Conservation (phyloP, 2,329 filamentous ascomycete genomes). For the Hypoxylon sp. region DNA sequence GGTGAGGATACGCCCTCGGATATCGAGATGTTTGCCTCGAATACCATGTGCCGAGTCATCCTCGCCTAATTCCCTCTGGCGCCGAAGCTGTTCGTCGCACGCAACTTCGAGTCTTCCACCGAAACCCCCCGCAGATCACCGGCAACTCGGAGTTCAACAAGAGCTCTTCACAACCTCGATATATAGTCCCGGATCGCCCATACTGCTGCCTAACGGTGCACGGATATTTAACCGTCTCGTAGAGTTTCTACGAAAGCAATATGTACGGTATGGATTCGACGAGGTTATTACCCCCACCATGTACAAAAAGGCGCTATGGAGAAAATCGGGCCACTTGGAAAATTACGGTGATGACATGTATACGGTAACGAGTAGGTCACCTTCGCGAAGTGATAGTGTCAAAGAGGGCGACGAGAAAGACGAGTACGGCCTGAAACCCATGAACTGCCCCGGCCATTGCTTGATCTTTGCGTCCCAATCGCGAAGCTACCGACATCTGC, state of each 20-base stretch:
- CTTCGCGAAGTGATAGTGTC: constrained; percentile 55
- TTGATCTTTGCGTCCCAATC: constrained; percentile 87
- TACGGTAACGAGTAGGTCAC: constrained; percentile 74
- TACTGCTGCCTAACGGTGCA: constrained; percentile 86
- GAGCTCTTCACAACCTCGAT: constrained; percentile 83
- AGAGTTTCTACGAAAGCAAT: constrained; percentile 85
- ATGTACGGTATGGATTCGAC: constrained; percentile 86
- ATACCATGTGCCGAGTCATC: constrained; percentile 30
- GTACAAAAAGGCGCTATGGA: constrained; percentile 90
- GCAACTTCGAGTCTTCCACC: constrained; percentile 47
- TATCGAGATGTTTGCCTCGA: constrained; percentile 36
- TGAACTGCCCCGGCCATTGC: constrained; percentile 98
- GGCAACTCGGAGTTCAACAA: constrained; percentile 74
- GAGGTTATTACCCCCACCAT: constrained; percentile 93
- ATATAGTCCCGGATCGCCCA: constrained; percentile 87
- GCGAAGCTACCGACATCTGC: constrained; percentile 89
- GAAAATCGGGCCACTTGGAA: constrained; percentile 86
- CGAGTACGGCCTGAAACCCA: constrained; percentile 83
- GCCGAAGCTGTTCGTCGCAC: constrained; percentile 52
- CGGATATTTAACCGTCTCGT: constrained; percentile 88
- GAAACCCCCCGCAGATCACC: constrained; percentile 65
- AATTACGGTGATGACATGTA: constrained; percentile 97
- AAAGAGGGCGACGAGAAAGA: constrained; percentile 55
- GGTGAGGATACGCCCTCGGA: constrained; percentile 36
- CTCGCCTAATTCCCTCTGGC: constrained; percentile 16